Evolutionary conservation across 257 asterid genomes (phyloP).

Genomic region (Asclepias syriaca): DNA sequence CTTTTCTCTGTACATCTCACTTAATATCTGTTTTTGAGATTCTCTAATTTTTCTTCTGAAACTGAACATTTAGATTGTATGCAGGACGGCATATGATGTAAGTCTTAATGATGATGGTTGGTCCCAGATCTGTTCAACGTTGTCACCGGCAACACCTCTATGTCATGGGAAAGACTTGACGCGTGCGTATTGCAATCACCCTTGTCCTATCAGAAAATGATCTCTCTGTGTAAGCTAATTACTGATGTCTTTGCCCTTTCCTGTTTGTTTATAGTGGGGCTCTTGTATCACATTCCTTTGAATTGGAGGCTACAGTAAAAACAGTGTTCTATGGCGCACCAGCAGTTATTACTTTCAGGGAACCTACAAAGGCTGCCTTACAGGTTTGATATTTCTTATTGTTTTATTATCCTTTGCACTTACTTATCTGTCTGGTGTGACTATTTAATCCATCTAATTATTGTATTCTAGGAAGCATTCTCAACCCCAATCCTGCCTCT

Average conservation of each 20-base stretch:
- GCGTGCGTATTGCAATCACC: constrained; percentile 47
- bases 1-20: not conserved
- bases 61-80: constrained; percentile 8
- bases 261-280: constrained; percentile 50
- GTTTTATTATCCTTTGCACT: constrained; percentile 8
- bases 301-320: constrained; percentile 74
- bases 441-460: constrained; percentile 5
- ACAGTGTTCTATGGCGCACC: constrained; percentile 64
- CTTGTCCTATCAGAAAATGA: not conserved
- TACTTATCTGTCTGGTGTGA: constrained; percentile 6
- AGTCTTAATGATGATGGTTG: constrained; percentile 75
- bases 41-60: constrained; percentile 7
- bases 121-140: constrained; percentile 56
- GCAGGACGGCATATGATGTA: constrained; percentile 90
- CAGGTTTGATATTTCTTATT: constrained; percentile 47
- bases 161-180: constrained; percentile 93
- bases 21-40: not conserved
- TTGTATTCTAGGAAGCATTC: constrained; percentile 64
- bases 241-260: constrained; percentile 6
- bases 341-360: constrained; percentile 73
- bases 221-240: not conserved
- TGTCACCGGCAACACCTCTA: constrained; percentile 72
- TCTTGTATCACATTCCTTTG: constrained; percentile 71
- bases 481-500: constrained; percentile 85
- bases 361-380: constrained; percentile 72